Base-by-base conservation (phyloP, 306 rosid genomes). In the Mucuna pruriens region DNA sequence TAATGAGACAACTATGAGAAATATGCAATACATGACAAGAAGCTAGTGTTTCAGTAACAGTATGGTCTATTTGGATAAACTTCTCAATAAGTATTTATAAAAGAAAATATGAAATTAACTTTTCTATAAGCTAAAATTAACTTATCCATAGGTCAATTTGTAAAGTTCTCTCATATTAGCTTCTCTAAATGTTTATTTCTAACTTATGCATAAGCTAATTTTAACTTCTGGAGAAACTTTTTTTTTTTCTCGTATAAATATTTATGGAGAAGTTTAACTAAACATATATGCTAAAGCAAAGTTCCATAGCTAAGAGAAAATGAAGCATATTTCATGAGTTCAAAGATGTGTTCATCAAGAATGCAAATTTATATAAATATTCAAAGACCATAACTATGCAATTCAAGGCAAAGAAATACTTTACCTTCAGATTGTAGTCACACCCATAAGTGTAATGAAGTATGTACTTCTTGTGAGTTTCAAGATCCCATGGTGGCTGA, bases 401-500 rank as follows among this genome's bases (percentile, higher is more conserved):
- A 75, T 71, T 64, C 19, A 71, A 67, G 40, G 31, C 6, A 83
- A 74, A 13, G 65, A 67, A 60, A 83, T 46, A 54, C 9, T 63
- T 69, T 69, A 93, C 99, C 98, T 93, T 93, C 12, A 91, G 51
- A 90, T 79, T 92, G 86, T 88, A 96, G 90, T 93, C 97, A 81
- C 97, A 92, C 48, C 97, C 99, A 55, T 93, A 96, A 40, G 99
- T 93, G 80, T 90, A 96, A 80, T 96, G 99, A 63, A 96, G 87
- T 45, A 93, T 93, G 76, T 77, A 96, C 83, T 81, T 96, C 36
- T 90, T 92, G 66, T 38, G 71, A 62, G 89, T 88, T 61, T 89
- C 94, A 68, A 84, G 77, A 86, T 96, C 99, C 93, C 93, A 96
- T 7, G 99, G 99, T 33, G 99, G 99, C 99, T 96, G 97, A 86